Conservation (phyloP, 768 basidiomycete genomes). For the Lentinula guzmanii region DNA sequence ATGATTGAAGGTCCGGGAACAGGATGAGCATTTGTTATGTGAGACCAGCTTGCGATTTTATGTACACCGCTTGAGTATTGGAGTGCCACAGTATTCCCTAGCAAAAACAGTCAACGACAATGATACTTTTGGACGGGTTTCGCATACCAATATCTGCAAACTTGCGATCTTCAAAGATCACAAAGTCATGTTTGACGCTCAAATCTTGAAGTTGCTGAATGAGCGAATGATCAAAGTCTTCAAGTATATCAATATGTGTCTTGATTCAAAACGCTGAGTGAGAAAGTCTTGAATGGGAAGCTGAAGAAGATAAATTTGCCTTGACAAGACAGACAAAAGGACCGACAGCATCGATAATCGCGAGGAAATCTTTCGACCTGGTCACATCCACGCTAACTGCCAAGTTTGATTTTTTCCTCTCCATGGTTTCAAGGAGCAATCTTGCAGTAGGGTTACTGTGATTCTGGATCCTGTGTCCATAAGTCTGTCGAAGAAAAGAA, state of each 20-base stretch:
- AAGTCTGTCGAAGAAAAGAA: slow-evolving; percentile 41
- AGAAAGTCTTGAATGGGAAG: slow-evolving; percentile 9
- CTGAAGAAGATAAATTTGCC: slow-evolving; percentile 37
- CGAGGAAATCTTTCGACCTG: slow-evolving; percentile 67
- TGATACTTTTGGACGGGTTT: neutral
- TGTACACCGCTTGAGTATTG: slow-evolving; percentile 93
- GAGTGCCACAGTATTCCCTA: slow-evolving; percentile 93
- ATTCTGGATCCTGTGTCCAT: slow-evolving; percentile 51
- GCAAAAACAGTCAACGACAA: neutral
- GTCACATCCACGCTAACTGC: slow-evolving; percentile 96
- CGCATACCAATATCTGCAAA: slow-evolving; percentile 94
- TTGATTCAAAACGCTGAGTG: slow-evolving; percentile 26
- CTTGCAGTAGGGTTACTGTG: slow-evolving; percentile 75
- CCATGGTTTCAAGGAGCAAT: slow-evolving; percentile 74
- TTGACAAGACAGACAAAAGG: slow-evolving; percentile 92
- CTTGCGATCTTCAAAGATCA: slow-evolving; percentile 98
- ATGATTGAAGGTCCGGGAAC: slow-evolving; percentile 96
- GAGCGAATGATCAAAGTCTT: slow-evolving; percentile 77
- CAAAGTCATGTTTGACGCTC: slow-evolving; percentile 78
- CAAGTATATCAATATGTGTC: slow-evolving; percentile 96
- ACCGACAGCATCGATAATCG: slow-evolving; percentile 84
- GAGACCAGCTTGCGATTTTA: slow-evolving; percentile 92
- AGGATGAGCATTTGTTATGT: slow-evolving; percentile 95
- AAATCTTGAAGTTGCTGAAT: slow-evolving; percentile 66
- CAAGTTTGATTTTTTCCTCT: slow-evolving; percentile 84